Percentiles rank a stretch among this genome's conserved stretches.
Evolutionary conservation across 495 filamentous ascomycete species (phyloP).

Genomic region (Geoglossum glabrum): DNA sequence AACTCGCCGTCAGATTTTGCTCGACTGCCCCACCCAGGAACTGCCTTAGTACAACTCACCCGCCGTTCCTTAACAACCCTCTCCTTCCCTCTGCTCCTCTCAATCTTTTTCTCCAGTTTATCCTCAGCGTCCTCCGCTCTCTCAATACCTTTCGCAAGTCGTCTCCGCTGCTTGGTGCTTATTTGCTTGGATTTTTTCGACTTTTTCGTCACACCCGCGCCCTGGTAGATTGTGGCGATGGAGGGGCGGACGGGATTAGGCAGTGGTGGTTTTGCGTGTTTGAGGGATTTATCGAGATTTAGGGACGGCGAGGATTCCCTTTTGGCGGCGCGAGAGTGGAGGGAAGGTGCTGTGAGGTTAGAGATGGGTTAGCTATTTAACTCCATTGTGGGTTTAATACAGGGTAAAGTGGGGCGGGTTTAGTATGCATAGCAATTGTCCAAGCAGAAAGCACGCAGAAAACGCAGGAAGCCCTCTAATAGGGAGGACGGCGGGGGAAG

Average conservation of each 20-base stretch:
- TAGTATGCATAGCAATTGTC: too few species aligned
- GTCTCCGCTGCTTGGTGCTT: slow-evolving; percentile 40
- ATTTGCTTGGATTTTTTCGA: slow-evolving; percentile 40
- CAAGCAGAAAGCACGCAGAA: not conserved
- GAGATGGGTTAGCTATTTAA: not conserved
- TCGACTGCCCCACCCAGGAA: not conserved
- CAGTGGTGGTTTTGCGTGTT: slow-evolving; percentile 33
- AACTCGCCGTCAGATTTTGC: not conserved
- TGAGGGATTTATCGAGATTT: slow-evolving; percentile 57
- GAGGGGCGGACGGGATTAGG: slow-evolving; percentile 33
- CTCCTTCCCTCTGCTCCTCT: slow-evolving; percentile 39
- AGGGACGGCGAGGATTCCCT: slow-evolving; percentile 51
- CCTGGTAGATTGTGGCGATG: slow-evolving; percentile 38
- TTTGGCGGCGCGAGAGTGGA: slow-evolving; percentile 53
- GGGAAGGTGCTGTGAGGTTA: slow-evolving; percentile 19
- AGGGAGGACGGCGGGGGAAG: not conserved
- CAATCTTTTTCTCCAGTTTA: slow-evolving; percentile 46
- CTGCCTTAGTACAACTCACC: slow-evolving; percentile 6
- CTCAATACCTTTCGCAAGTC: slow-evolving; percentile 54
- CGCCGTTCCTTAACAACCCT: slow-evolving; percentile 36
- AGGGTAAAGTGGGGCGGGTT: too few species aligned
- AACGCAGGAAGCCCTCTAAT: not conserved
- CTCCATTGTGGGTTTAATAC: too few species aligned
- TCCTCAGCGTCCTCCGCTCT: slow-evolving; percentile 51
- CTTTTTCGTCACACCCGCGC: slow-evolving; percentile 43